Base-by-base conservation (phyloP, 2,329 filamentous ascomycete genomes). In the Claviceps maximensis region DNA sequence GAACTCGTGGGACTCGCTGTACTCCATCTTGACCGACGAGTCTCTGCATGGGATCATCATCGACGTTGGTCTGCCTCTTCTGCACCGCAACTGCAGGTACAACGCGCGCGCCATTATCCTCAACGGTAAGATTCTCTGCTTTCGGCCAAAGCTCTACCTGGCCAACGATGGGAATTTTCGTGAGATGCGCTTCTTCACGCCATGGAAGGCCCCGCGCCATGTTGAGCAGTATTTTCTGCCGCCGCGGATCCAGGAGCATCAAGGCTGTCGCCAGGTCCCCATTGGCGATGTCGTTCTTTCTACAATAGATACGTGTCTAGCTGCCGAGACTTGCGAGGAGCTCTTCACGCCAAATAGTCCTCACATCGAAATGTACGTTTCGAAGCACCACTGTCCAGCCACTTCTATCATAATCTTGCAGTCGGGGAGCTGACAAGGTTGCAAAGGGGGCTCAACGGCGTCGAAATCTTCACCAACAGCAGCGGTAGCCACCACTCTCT, bases 121-220 rank as follows among this genome's bases (percentile, higher is more conserved):
- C 3, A 78, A 89, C 58, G 76, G 79, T 50, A 80, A 83, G 67
- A 82, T 90, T 21, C 68, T 89, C 19, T 72, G 84, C 54, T 84
- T 93, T 54, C 50, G 53, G 45, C 60, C 61, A 29, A 63, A 63
- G 53, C 62, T 65, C 55, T 57, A 57, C 7, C 63, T 69, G 17
- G 67, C 67, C 53, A 67, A 67, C 33, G 66, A 69, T 51, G 67
- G 67, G 6, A 57, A 65, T 21, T 69, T 66, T 53, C 61, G 67
- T 13, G 68, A 70, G 55, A 61, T 62, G 49, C 63, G 67, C 15
- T 64, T 67, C 52, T 72, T 72, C 54, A 68, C 65, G 2, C 61
- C 68, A 2, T 72, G 69, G 69, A 57, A 55, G 5, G 65, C 64
- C 51, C 61, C 61, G 9, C 56, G 63, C 15, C 58, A 65, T 33